Percentiles rank a stretch among this genome's conserved stretches.
phyloP scores from a whole-genome alignment of 148 eudicot genomes.

The Spergularia bocconei region DNA sequence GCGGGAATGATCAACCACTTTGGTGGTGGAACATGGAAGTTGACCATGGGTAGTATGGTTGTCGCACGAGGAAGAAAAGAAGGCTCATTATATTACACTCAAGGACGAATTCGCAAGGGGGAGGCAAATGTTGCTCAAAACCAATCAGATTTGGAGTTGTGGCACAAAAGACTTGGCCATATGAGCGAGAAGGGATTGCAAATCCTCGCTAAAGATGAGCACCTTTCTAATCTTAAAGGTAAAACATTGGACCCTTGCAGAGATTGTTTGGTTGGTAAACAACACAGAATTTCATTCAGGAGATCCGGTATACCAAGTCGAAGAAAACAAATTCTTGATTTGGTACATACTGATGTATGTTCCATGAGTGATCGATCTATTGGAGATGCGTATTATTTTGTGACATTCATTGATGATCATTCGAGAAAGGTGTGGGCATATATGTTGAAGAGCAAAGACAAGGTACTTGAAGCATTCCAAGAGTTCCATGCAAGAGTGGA shows the following conservation, averaged over 20 bases:
- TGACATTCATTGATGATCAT: not conserved
- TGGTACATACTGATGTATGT: not conserved
- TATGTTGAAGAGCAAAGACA: not conserved
- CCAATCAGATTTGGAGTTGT: not conserved
- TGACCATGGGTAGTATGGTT: not conserved
- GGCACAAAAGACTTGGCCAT: conserved; percentile 7
- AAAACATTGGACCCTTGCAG: not conserved
- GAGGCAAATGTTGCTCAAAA: not conserved
- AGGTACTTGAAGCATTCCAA: not conserved
- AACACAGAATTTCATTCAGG: not conserved
- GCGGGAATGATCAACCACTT: not conserved
- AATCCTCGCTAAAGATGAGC: not conserved
- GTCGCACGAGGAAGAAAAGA: not conserved
- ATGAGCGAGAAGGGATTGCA: not conserved
- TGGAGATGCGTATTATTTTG: not conserved
- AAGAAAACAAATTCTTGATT: not conserved
- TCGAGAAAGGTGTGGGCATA: not conserved
- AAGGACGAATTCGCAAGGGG: not conserved
- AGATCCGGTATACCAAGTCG: not conserved
- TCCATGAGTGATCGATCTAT: not conserved
- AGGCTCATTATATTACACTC: not conserved
- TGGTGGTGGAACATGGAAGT: not conserved
- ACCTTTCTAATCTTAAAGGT: not conserved
- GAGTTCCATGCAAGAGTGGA: not conserved
- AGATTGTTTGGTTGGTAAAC: not conserved